These are phyloP conservation scores for Sicyos baderoa DNA, from an alignment of 306 rosid genomes.

Conservation along the genomic window DNA sequence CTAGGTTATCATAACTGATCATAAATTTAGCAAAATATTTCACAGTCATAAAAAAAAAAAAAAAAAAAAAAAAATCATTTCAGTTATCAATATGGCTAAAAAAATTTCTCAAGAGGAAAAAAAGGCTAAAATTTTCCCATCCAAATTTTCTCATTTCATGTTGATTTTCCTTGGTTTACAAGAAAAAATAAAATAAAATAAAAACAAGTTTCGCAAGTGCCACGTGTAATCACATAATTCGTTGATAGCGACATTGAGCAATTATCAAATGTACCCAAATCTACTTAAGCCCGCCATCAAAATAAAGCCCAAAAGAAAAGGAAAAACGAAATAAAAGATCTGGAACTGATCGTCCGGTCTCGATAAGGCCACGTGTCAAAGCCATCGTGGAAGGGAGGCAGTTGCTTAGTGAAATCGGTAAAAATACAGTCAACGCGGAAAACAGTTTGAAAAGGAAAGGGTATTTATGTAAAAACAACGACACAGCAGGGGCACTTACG, in stretches of 20 bases:
- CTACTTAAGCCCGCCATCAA: neutral
- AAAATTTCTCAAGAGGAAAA: too few relatives aligned
- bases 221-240: neutral
- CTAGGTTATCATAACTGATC: too few relatives aligned
- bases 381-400: neutral
- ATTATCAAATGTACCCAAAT: neutral
- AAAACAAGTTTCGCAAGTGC: too few relatives aligned
- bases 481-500: neutral
- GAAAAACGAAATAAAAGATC: neutral
- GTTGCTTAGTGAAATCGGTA: neutral
- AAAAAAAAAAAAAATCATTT: too few relatives aligned
- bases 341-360: neutral
- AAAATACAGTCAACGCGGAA: slow-evolving; percentile 12
- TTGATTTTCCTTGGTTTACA: too few relatives aligned
- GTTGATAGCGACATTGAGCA: neutral
- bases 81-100: too few relatives aligned
- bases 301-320: neutral
- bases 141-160: neutral
- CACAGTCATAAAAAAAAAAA: too few relatives aligned
- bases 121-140: neutral
- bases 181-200: too few relatives aligned
- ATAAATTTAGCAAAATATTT: too few relatives aligned
- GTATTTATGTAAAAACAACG: neutral
- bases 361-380: neutral
- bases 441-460: neutral